Evolutionary conservation across 768 basidiomycete genomes (phyloP).

Genomic region (Amanita rimosa): DNA sequence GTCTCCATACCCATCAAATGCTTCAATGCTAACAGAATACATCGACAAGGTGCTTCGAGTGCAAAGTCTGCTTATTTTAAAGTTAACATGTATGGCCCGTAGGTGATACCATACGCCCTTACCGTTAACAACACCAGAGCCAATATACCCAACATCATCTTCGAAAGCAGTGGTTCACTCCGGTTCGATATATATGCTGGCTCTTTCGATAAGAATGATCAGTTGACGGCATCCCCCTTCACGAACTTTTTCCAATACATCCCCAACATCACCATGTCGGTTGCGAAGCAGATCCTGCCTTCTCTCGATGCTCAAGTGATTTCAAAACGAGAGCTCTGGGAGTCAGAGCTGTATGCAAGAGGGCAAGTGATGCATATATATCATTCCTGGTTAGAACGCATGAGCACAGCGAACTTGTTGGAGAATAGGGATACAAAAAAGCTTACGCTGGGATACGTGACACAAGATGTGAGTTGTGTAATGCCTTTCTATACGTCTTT

Average conservation of each 20-base stretch:
- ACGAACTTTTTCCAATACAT: slow-evolving; percentile 53
- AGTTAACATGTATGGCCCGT: background rate
- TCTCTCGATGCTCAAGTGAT: slow-evolving; percentile 36
- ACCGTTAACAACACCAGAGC: slow-evolving; percentile 54
- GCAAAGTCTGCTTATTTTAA: background rate
- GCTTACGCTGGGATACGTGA: slow-evolving; percentile 68
- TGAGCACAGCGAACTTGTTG: slow-evolving; percentile 28
- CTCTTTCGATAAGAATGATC: slow-evolving; percentile 71
- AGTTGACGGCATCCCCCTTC: slow-evolving; percentile 67
- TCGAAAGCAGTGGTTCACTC: slow-evolving; percentile 51
- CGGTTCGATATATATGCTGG: slow-evolving; percentile 62
- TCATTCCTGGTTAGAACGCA: slow-evolving; percentile 45
- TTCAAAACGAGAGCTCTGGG: slow-evolving; percentile 13
- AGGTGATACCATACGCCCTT: slow-evolving; percentile 47
- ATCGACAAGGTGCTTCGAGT: slow-evolving; percentile 27
- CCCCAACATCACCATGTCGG: slow-evolving; percentile 33
- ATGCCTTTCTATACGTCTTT: background rate
- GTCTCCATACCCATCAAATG: slow-evolving; percentile 48
- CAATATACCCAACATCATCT: slow-evolving; percentile 48
- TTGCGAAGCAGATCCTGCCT: slow-evolving; percentile 44
- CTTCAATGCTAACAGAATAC: slow-evolving; percentile 50
- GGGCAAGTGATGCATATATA: slow-evolving; percentile 44
- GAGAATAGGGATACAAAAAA: slow-evolving; percentile 33
- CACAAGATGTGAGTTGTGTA: slow-evolving; percentile 41
- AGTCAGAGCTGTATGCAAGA: slow-evolving; percentile 30